Base-by-base conservation (phyloP, 257 asterid genomes). In the Lycium barbarum region DNA sequence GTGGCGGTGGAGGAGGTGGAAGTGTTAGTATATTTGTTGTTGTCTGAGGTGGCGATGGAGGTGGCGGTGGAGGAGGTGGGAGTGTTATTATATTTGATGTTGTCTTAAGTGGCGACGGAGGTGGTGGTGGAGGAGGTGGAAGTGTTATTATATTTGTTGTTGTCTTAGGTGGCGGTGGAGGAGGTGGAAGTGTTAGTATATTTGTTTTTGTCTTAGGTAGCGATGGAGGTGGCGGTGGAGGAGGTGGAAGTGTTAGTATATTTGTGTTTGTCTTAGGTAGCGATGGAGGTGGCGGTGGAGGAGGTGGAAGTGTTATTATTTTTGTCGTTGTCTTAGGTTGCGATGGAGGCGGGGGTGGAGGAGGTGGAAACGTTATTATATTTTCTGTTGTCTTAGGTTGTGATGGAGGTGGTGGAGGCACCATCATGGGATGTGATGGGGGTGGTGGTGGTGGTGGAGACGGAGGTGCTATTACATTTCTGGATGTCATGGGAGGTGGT, bases 371-470 rank as follows among this genome's bases (percentile, higher is more conserved):
- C 1, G 33, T 26, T 26, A 26, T 26, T 26, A 26, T 26, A 26
- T 26, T 26, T 26, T 26, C 33, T 26, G 33, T 26, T 26, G 33
- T 26, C 33, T 26, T 26, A 26, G 33, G 33, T 26, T 26, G 33
- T 26, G 33, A 26, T 26, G 33, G 33, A 1, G 33, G 33, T 26
- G 33, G 33, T 26, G 35, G n/a, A n/a, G n/a, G n/a, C n/a, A n/a
- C n/a, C n/a, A n/a, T n/a, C n/a, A n/a, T n/a, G n/a, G n/a, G n/a
- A n/a, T n/a, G n/a, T n/a, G n/a, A n/a, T n/a, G n/a, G n/a, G n/a
- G n/a, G 84, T 40, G 87, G 85, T n/a, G n/a, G n/a, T n/a, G n/a
- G n/a, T n/a, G 35, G 47, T 7, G 26, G 80, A 68, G 89, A 83
- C 1, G 88, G 83, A 38, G 81, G 86, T n/a, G 85, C 22, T 7